Base-by-base conservation (phyloP, 2,329 filamentous ascomycete species). In the Fusarium burgessii region DNA sequence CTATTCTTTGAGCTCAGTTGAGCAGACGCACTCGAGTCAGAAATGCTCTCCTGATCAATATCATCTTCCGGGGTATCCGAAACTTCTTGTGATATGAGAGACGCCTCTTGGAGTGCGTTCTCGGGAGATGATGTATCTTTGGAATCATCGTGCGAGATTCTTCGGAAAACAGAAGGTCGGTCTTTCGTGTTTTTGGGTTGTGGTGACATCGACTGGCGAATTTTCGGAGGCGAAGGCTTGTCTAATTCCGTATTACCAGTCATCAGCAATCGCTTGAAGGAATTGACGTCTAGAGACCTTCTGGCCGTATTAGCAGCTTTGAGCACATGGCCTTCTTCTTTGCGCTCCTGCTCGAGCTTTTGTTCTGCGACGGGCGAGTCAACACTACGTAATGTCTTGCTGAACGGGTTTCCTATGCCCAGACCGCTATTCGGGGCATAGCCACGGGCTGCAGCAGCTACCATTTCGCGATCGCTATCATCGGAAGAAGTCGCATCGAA, bases 201-300 rank as follows among this genome's bases (percentile, higher is more conserved):
- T 5, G 52, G 52, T 42, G 52, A 58, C 47, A 50, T 62, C 6
- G 66, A 62, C 52, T 70, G 64, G 27, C 67, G 65, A 13, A 29
- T 63, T 40, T 36, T 66, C 8, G 57, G 43, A 27, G 58, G 33
- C 25, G 67, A 55, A 41, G 58, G 33, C 42, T 57, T 55, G 45
- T 68, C 70, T 13, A 62, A 62, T 9, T 65, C 86, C 38, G 87
- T 78, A 74, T 90, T 88, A 23, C 93, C 93, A 1, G 92, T 96
- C 82, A 96, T 84, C 50, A 96, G 85, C 66, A 96, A 81, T 64
- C 91, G 87, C 76, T 90, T 91, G 81, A 96, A 96, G 11, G 92
- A 90, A 77, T 93, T 90, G 2, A 95, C 93, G 77, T 96, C 92
- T 69, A 95, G 80, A 0, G 89, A 85, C 20, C 79, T 82, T 71